Base-by-base conservation (phyloP, 2,329 filamentous ascomycete species). In the Pyrenophora teres region DNA sequence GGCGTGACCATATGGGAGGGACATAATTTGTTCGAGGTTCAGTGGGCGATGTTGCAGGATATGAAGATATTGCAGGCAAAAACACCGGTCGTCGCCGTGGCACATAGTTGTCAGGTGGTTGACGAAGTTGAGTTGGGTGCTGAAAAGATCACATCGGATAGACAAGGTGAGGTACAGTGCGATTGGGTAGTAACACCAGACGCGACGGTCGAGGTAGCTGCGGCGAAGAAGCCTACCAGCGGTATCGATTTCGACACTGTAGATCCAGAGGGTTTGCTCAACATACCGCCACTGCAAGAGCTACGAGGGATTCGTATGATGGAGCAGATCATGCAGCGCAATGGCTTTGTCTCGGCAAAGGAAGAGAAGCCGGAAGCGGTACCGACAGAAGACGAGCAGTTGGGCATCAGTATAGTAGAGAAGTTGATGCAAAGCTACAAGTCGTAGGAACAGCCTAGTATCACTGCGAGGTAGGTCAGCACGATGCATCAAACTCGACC, bases 101-200 rank as follows among this genome's bases (percentile, higher is more conserved):
- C 73, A 6, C 77, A 79, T 56, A 65, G 70, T 15, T 78, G 75
- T 47, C 77, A 79, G 59, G 67, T 78, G 8, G 58, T 79, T 19
- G 65, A 74, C 16, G 69, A 74, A 46, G 43, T 36, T 2, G 46
- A 45, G 8, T 27, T 60, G 4, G 58, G 59, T 0, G 15, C 67
- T 9, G 62, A 76, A 13, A 38, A 47, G 3, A 51, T 65, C 35
- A 54, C 45, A 19, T 67, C 57, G 7, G 47, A 52, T 2, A 73
- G 76, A 40, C 52, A 57, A 1, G 77, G 71, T 43, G 75, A 78
- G 55, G 75, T 76, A 1, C 74, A 74, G 10, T 77, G 73, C 51
- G 75, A 79, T 52, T 69, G 72, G 32, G 62, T 78, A 7, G 59
- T 75, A 15, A 78, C 76, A 2, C 70, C 74, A 5, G 67, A 70